Base-by-base conservation (phyloP, 352 stramenopile species). In the Globisporangium carolinianum region DNA sequence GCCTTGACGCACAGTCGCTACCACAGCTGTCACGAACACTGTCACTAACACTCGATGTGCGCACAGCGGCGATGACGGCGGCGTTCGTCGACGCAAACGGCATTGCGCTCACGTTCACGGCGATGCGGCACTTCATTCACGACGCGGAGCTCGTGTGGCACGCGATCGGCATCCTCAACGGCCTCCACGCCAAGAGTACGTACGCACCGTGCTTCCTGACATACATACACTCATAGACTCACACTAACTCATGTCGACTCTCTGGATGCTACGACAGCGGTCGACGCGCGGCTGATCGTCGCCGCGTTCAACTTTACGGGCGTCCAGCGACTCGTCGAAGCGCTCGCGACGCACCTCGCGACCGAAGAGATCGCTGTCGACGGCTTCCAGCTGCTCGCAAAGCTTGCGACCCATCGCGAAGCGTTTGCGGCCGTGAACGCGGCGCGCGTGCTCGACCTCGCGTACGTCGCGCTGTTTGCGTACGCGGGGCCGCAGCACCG, bases 71-170 rank as follows among this genome's bases (percentile, higher is more conserved):
- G 6, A 82, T 86, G 17, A 75, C 78, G 2, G 68, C 72, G n/a
- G 66, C 69, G 7, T 91, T 91, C 54, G 68, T 89, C 15, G 76
- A 83, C 50, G 55, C 57, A 49, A 88, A 89, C 51, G 81, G 81
- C 4, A 74, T 89, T 37, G 72, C 76, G 35, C 63, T 86, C 6
- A 68, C 76, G 1, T 75, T 87, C 67, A 47, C 60, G 1, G 55
- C 66, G 11, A 73, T 89, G 63, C 84, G 80, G 60, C 61, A 48
- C 11, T 86, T 79, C 53, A 59, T 75, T 9, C 57, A 72, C 42
- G 79, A 89, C 61, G 73, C 72, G n/a, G 79, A 91, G 58, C 67
- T 87, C 10, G 73, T 89, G 15, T 91, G 81, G 81, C 78, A 91
- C 54, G 75, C 74, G 0, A 66, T 91, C 17, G 81, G 79, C 43